Base-by-base conservation (phyloP, 2,329 filamentous ascomycete species). In the Beauveria pseudobassiana region DNA sequence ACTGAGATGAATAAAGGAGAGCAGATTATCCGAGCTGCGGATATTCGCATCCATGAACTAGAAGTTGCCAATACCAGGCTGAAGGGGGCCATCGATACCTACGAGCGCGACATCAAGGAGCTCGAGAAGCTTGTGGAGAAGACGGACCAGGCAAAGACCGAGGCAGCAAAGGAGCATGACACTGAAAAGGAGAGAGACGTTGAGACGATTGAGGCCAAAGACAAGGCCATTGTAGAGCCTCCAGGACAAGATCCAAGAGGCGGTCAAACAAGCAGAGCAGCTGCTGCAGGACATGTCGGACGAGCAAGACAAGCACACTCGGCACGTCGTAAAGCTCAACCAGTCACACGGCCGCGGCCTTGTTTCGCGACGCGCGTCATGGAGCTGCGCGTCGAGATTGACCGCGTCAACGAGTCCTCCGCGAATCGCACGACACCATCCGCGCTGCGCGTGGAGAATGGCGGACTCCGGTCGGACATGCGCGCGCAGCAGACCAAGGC, bases 21-120 rank as follows among this genome's bases (percentile, higher is more conserved):
- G 54, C 60, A 63, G 2, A 66, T 70, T 24, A 70, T 81, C 40
- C 65, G 67, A 10, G 73, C 75, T n/a, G 74, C 74, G 24, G 74
- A 78, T 45, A 70, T 64, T 1, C 70, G 70, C 7, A 75, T 82
- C 53, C 67, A 69, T 3, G 81, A 82, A 63, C 76, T 84, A 0
- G 79, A 85, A 56, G 66, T 78, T 2, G 78, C 77, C 26, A 76
- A 83, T 18, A 74, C 79, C 58, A 72, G 82, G 2, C 76, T 87
- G 18, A 78, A 79, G 68, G 75, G 76, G 16, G 82, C 83, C 0
- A 75, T 83, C 0, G 78, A 79, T 22, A 76, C 76, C 1, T 87
- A 87, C 67, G 70, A 78, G 9, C 75, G 78, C 4, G 84, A 87
- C 63, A 76, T 86, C 0, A 67, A 70, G 0, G 80, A 83, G 68